These are phyloP conservation scores for Blastobotrys apis DNA, from an alignment of 1,139 yeast genomes.

Conservation along the genomic window DNA sequence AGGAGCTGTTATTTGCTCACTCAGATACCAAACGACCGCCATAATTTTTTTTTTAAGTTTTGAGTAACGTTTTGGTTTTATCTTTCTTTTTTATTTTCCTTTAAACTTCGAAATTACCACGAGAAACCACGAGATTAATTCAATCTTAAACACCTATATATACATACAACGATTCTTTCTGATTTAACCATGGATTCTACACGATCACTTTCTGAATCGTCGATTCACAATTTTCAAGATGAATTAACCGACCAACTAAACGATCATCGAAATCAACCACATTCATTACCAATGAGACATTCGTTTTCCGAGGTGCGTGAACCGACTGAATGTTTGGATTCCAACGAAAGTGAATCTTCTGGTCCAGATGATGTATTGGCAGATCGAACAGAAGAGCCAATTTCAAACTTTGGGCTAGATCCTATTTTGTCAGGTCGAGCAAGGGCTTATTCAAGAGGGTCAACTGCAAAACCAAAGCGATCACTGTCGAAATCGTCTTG, in stretches of 20 bases:
- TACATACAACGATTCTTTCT: no score
- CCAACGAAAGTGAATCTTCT: not conserved
- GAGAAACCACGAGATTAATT: not conserved
- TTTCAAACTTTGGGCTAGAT: slow-evolving; percentile 11
- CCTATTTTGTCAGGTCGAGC: slow-evolving; percentile 11
- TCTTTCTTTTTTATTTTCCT: not conserved
- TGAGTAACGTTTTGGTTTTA: not conserved
- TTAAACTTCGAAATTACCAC: not conserved
- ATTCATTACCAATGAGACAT: slow-evolving; percentile 29
- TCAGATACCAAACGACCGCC: slow-evolving; percentile 5
- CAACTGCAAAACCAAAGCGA: slow-evolving; percentile 12
- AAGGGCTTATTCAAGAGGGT: not conserved
- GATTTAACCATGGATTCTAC: slow-evolving; percentile 13
- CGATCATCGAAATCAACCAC: slow-evolving; percentile 34
- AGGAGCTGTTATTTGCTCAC: not conserved
- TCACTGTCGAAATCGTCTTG: slow-evolving; percentile 23
- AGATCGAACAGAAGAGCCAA: slow-evolving; percentile 9
- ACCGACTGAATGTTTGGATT: not conserved
- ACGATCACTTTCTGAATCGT: slow-evolving; percentile 12
- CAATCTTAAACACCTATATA: no score
- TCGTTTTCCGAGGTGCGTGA: slow-evolving; percentile 14
- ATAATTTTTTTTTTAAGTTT: not conserved
- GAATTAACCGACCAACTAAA: slow-evolving; percentile 24
- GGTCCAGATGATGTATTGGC: slow-evolving; percentile 7
- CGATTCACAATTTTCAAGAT: slow-evolving; percentile 10